These are phyloP conservation scores for Aspergillus cavernicola DNA, from an alignment of 495 filamentous ascomycete genomes.

Conservation along the genomic window DNA sequence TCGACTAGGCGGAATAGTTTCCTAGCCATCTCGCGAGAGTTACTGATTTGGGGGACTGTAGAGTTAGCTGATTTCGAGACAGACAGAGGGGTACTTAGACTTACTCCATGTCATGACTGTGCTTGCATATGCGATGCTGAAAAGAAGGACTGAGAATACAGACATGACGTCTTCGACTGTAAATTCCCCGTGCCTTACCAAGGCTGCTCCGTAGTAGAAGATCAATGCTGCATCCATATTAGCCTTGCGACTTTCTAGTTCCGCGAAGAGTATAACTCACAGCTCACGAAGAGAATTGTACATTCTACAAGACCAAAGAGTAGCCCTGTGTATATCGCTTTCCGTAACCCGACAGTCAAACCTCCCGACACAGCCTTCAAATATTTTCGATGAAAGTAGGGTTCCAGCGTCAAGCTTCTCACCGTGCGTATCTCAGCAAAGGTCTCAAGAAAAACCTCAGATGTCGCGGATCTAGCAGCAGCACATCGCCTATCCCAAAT, in stretches of 20 bases:
- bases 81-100: constrained; percentile 12
- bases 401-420: constrained; percentile 70
- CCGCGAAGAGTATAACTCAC: constrained; percentile 26
- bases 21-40: constrained; percentile 65
- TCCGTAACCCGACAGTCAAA: constrained; percentile 28
- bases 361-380: constrained; percentile 37
- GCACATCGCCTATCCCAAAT: constrained; percentile 70
- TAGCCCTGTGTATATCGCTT: constrained; percentile 58
- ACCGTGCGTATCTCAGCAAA: constrained; percentile 82
- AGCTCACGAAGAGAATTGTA: constrained; percentile 63
- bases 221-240: constrained; percentile 55
- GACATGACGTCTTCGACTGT: constrained; percentile 58
- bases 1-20: constrained; percentile 69
- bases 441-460: constrained; percentile 68
- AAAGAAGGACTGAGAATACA: constrained; percentile 78
- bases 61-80: neutral
- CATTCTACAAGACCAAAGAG: constrained; percentile 76
- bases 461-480: constrained; percentile 50
- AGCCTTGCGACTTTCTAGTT: neutral
- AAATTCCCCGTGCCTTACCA: constrained; percentile 48
- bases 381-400: constrained; percentile 69
- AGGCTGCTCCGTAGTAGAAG: constrained; percentile 74
- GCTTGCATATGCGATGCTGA: constrained; percentile 70
- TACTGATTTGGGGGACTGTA: constrained; percentile 72
- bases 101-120: constrained; percentile 61